Conservation (phyloP, 345 rosid genomes). For the Toxicodendron radicans region DNA sequence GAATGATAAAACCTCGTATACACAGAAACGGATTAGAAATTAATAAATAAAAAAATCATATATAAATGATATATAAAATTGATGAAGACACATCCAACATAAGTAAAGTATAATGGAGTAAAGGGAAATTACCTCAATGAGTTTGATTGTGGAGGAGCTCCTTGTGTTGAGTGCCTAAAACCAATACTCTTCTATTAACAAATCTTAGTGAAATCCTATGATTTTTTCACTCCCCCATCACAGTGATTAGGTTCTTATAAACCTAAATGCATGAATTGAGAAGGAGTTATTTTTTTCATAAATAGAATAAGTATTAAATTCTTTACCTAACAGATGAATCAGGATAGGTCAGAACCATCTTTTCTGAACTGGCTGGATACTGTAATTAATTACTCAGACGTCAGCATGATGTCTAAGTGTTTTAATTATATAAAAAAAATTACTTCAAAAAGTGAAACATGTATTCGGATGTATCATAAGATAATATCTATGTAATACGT, state of each 20-base stretch:
- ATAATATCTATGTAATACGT: background rate
- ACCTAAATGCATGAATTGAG: background rate
- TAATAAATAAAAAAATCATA: too few species aligned
- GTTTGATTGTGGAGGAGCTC: background rate
- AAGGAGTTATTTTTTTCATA: background rate
- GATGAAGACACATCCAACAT: too few species aligned
- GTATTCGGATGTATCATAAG: background rate
- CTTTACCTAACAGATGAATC: conserved; percentile 4
- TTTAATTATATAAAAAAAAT: background rate
- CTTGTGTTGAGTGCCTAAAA: background rate
- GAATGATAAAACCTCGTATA: too few species aligned
- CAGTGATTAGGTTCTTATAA: background rate
- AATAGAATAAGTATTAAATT: conserved; percentile 2
- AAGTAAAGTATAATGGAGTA: background rate
- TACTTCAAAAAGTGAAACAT: background rate
- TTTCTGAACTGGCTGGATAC: background rate
- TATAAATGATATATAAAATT: background rate
- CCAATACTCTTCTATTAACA: background rate
- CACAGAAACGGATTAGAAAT: too few species aligned
- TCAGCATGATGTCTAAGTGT: background rate
- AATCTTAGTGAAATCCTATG: background rate
- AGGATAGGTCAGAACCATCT: background rate
- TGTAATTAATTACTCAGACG: background rate
- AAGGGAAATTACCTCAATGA: background rate
- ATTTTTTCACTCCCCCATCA: background rate